A percentile compares a stretch with the other conserved stretches of the same genome.
Evolutionary conservation across 108 stramenopile species (phyloP).

Genomic region (Seminavis robusta): DNA sequence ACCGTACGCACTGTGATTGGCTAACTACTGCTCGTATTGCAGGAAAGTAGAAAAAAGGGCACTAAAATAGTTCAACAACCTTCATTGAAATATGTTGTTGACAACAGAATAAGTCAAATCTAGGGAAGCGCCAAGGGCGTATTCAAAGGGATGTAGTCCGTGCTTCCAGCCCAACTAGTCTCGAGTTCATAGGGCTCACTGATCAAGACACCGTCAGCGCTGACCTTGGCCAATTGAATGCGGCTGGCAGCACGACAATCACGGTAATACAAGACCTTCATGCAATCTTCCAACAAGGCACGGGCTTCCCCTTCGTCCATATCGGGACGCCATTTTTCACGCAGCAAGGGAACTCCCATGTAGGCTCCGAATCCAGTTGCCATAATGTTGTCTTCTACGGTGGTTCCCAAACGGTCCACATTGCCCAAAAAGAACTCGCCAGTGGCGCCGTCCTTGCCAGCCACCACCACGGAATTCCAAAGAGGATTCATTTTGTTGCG

Average conservation of each 20-base stretch:
- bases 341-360: conserved; percentile 92
- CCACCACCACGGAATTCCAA: conserved; percentile 96
- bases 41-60: no score
- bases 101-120: no score
- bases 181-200: conserved; percentile 89
- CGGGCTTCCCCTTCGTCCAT: conserved; percentile 93
- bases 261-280: conserved; percentile 96
- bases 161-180: conserved; percentile 69
- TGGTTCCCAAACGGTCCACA: conserved; percentile 96
- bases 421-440: conserved; percentile 85
- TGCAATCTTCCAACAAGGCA: conserved; percentile 94
- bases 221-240: conserved; percentile 96
- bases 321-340: conserved; percentile 88
- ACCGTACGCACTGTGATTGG: no score
- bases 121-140: no score
- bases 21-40: no score
- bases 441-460: conserved; percentile 45
- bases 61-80: no score
- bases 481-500: conserved; percentile 96
- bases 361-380: conserved; percentile 97
- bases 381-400: conserved; percentile 90
- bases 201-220: conserved; percentile 54
- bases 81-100: no score
- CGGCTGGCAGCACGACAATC: conserved; percentile 91
- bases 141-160: no score